Conservation (phyloP, 179 eudicot species). For the Vitellaria paradoxa region DNA sequence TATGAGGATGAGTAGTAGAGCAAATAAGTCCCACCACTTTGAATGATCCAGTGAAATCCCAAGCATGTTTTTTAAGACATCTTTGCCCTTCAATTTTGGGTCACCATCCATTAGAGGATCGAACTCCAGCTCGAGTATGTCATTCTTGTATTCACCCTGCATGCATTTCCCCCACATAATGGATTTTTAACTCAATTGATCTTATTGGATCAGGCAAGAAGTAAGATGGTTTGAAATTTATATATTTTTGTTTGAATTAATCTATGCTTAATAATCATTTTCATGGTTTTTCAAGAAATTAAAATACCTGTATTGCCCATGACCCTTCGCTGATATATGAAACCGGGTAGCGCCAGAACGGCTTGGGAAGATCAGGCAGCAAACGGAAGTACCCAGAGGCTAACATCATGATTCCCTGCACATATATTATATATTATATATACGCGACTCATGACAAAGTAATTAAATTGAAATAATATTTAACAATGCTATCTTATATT, state of each 20-base stretch:
- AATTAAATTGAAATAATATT: no score
- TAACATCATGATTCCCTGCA: conserved; percentile 93
- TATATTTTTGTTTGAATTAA: no score
- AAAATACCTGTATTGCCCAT: conserved; percentile 86
- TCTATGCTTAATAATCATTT: no score
- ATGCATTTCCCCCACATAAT: background rate
- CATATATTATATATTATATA: no score
- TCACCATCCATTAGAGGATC: conserved; percentile 57
- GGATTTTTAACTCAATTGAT: no score
- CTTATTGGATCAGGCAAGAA: no score
- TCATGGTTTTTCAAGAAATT: no score
- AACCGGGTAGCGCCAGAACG: conserved; percentile 85
- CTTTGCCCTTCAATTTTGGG: conserved; percentile 50
- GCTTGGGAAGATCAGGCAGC: conserved; percentile 76
- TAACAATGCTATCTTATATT: no score
- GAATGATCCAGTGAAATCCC: conserved; percentile 58
- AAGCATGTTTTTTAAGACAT: conserved; percentile 34
- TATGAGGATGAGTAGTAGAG: conserved; percentile 48
- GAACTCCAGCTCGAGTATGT: conserved; percentile 69
- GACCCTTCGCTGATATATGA: conserved; percentile 74
- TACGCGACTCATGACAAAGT: no score
- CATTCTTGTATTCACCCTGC: conserved; percentile 80
- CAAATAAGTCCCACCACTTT: conserved; percentile 84
- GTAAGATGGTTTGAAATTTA: no score
- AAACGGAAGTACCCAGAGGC: conserved; percentile 85